Percentiles rank a stretch among this genome's conserved stretches.
Evolutionary conservation across 306 rosid species (phyloP).

Genomic region (Citrullus colocynthis): DNA sequence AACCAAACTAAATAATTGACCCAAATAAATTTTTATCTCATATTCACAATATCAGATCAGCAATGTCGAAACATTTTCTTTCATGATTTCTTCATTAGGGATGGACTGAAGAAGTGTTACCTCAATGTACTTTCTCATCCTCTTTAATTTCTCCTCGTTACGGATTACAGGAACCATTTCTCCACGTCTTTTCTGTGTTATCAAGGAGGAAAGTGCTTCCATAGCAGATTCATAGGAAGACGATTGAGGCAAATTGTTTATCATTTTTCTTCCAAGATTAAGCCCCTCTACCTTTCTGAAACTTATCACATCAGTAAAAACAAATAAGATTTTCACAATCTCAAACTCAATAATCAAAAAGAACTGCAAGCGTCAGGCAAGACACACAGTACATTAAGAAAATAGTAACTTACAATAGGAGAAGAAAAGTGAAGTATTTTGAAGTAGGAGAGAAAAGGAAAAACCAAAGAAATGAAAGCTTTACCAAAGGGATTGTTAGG

Average conservation of each 20-base stretch:
- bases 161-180: constrained; percentile 20
- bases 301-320: constrained; percentile 22
- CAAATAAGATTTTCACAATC: background rate
- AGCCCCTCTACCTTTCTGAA: constrained; percentile 15
- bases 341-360: background rate
- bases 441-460: background rate
- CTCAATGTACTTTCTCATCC: constrained; percentile 51
- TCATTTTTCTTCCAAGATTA: constrained; percentile 19
- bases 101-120: constrained; percentile 13
- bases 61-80: background rate
- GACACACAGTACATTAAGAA: background rate
- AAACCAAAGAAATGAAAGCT: background rate
- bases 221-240: constrained; percentile 46
- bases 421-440: background rate
- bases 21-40: background rate
- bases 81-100: background rate
- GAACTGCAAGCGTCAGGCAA: background rate
- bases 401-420: background rate
- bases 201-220: constrained; percentile 73
- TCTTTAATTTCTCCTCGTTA: constrained; percentile 26
- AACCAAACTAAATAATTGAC: background rate
- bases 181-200: constrained; percentile 46
- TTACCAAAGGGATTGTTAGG: background rate
- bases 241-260: constrained; percentile 13
- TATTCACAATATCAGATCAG: background rate